These are phyloP conservation scores for Liriodendron chinense DNA, from an alignment of 164 flowering plant species.

Conservation along the genomic window DNA sequence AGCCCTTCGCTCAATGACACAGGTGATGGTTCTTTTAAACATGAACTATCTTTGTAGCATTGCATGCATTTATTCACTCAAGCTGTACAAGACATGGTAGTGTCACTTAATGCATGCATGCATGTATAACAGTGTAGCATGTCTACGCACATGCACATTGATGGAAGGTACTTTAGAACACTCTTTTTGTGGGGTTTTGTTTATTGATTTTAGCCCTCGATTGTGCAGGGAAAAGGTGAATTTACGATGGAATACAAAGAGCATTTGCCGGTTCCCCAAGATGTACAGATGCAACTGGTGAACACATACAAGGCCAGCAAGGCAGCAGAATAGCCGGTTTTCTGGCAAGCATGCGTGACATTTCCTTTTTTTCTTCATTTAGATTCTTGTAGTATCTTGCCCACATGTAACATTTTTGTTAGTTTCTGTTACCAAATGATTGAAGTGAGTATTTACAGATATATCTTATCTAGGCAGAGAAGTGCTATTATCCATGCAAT, in stretches of 20 bases:
- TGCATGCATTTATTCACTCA: neutral
- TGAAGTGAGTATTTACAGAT: neutral
- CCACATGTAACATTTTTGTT: neutral
- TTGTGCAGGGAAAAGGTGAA: slow-evolving; percentile 91
- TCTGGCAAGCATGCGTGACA: neutral
- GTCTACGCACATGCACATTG: neutral
- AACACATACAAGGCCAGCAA: slow-evolving; percentile 47
- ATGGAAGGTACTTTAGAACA: neutral
- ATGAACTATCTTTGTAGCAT: neutral
- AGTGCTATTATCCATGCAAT: neutral
- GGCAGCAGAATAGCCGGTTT: slow-evolving; percentile 15
- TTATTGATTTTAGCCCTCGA: neutral
- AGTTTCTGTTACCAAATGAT: neutral
- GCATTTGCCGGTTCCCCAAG: slow-evolving; percentile 74
- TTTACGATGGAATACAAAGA: slow-evolving; percentile 98
- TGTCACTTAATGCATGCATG: no score
- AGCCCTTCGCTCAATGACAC: slow-evolving; percentile 96
- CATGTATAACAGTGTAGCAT: neutral
- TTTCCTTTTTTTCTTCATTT: neutral
- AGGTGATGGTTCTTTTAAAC: slow-evolving; percentile 41
- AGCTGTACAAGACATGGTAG: neutral
- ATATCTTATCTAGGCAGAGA: neutral
- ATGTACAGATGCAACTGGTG: slow-evolving; percentile 84
- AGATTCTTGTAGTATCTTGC: neutral
- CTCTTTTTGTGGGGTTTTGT: neutral